These are phyloP conservation scores for Oxytropis ochrocephala DNA, from an alignment of 306 rosid species.

Conservation along the genomic window DNA sequence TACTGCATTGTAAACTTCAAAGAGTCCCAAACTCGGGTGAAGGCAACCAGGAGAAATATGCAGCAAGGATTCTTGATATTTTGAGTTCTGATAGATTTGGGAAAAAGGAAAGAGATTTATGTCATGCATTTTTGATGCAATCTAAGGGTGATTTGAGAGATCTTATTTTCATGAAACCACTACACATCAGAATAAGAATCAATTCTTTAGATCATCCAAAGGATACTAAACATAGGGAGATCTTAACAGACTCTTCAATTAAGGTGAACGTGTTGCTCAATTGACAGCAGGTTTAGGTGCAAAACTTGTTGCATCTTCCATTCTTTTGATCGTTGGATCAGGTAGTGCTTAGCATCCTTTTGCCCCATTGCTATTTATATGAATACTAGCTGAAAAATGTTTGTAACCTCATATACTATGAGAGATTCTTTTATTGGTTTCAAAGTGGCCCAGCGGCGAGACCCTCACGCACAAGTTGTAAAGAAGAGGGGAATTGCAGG, in stretches of 20 bases:
- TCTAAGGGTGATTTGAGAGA: constrained; percentile 62
- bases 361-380: not conserved
- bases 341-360: not conserved
- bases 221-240: constrained; percentile 59
- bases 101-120: constrained; percentile 45
- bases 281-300: constrained; percentile 13
- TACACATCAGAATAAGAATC: constrained; percentile 64
- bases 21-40: constrained; percentile 24
- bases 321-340: not conserved
- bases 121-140: constrained; percentile 46
- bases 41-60: constrained; percentile 41
- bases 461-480: no score
- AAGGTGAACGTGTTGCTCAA: constrained; percentile 50
- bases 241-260: constrained; percentile 56
- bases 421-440: no score
- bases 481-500: no score
- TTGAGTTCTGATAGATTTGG: constrained; percentile 37
- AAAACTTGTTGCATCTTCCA: not conserved
- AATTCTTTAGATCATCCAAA: constrained; percentile 55
- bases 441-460: no score
- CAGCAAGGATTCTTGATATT: constrained; percentile 55
- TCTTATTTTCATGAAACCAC: constrained; percentile 54
- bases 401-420: no score
- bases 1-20: constrained; percentile 51
- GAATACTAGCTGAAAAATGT: not conserved